Evolutionary conservation across 306 rosid genomes (phyloP), one percentile per base, ranked within the genome.

Genomic region (Carpinus fangiana): DNA sequence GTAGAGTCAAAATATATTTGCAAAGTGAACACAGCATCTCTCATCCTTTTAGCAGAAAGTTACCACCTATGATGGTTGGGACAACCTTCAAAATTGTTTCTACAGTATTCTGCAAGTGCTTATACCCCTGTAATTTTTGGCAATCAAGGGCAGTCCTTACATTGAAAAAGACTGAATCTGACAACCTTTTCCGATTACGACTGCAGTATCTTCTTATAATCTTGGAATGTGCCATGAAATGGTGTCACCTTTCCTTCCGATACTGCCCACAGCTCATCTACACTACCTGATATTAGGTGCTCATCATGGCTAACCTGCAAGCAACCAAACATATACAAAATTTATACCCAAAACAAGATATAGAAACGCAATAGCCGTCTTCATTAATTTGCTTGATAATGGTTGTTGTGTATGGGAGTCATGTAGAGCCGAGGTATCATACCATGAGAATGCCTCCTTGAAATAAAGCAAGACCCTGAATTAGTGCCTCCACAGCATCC

Each of bases 391-490:
- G 65, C 20, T 59, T 4, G 11, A 73, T 11, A 62, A 79, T 7
- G 0, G 12, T 10, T 46, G n/a, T 53, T 69, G 60, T 17, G 36
- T 53, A 68, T n/a, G 43, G 14, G 46, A 77, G 13, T 50, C 8
- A 20, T 57, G 57, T 73, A 67, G 73, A 71, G 17, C 4, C 45
- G 8, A 12, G 59, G n/a, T 50, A 36, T 38, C 55, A 46, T 93
- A 96, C 99, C 98, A 93, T 96, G 81, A 96, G 97, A 90, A 96
- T 93, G 88, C 99, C 99, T 86, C 99, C 99, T 90, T 96, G 99
- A 78, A 91, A 96, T 84, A 96, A 21, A 34, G 93, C 99, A 73
- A 96, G 99, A 70, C 99, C 99, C 87, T 96, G 99, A 73, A 96
- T 96, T n/a, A 93, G 91, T 67, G 99, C 99, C 88, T 96, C 98